A percentile compares a stretch with the other conserved stretches of the same genome.
These are phyloP conservation scores for Olyra latifolia DNA, from an alignment of 176 grass and related monocot genomes.

Conservation along the genomic window DNA sequence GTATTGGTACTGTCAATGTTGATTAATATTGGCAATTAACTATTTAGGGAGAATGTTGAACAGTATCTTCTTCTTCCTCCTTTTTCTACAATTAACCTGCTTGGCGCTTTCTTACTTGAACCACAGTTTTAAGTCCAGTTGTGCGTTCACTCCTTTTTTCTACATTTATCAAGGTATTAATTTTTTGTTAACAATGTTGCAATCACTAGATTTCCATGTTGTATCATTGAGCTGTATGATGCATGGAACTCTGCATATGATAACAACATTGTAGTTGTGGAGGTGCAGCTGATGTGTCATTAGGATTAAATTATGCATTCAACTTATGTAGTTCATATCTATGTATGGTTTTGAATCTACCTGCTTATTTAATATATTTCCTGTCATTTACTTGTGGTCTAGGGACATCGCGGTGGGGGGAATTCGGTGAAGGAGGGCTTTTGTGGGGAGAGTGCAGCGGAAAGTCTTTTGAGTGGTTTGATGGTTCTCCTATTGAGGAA, in stretches of 20 bases:
- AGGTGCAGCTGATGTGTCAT: neutral
- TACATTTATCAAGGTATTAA: neutral
- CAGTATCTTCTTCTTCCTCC: neutral
- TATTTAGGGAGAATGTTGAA: neutral
- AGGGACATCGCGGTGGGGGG: slow-evolving; percentile 91
- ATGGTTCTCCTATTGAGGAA: slow-evolving; percentile 69
- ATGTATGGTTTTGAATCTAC: slow-evolving; percentile 25
- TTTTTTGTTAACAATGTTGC: slow-evolving; percentile 26
- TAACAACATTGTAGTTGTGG: neutral
- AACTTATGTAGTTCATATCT: neutral
- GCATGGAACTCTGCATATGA: slow-evolving; percentile 11
- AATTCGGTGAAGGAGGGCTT: slow-evolving; percentile 87
- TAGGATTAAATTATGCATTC: neutral
- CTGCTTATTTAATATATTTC: slow-evolving; percentile 19
- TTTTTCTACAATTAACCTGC: neutral
- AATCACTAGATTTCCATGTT: neutral
- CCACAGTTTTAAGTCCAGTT: neutral
- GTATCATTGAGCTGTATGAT: neutral
- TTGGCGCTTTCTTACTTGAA: slow-evolving; percentile 6
- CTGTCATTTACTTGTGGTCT: slow-evolving; percentile 31
- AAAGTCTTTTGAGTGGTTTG: slow-evolving; percentile 87
- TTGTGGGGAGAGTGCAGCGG: slow-evolving; percentile 93
- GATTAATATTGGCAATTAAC: slow-evolving; percentile 1
- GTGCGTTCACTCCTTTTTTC: neutral
- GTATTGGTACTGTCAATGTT: neutral